Conservation (phyloP, 2,329 filamentous ascomycete genomes). For the Allantophomopsis lycopodina region DNA sequence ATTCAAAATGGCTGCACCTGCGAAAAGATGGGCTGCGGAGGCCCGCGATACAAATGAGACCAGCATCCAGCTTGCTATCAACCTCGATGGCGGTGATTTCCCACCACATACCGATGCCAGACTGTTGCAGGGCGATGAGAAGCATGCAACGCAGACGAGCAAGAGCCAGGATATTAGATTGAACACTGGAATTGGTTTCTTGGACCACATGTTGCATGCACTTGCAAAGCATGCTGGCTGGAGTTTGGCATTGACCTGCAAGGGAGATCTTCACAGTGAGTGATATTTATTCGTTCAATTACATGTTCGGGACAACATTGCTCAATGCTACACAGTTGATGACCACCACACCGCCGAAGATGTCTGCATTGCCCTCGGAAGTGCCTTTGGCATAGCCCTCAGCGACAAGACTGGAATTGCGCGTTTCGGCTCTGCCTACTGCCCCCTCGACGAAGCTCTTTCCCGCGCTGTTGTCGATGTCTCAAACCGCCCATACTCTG, state of each 20-base stretch:
- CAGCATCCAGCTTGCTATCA: constrained; percentile 85
- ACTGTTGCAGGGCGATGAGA: constrained; percentile 34
- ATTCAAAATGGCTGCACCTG: constrained; percentile 6
- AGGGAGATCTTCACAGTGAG: constrained; percentile 83
- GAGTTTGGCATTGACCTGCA: constrained; percentile 72
- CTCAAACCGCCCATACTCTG: constrained; percentile 77
- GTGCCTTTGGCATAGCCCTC: constrained; percentile 71
- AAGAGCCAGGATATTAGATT: constrained; percentile 76
- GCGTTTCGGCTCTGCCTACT: constrained; percentile 84
- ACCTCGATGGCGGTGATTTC: constrained; percentile 79
- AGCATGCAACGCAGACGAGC: constrained; percentile 74
- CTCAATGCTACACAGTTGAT: constrained; percentile 49
- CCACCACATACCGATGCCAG: constrained; percentile 47
- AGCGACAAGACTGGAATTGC: constrained; percentile 68
- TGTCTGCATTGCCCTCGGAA: constrained; percentile 79
- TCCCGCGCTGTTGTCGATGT: constrained; percentile 90
- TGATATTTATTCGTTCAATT: constrained; percentile 9
- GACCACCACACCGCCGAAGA: constrained; percentile 98
- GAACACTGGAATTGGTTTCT: constrained; percentile 89
- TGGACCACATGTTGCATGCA: constrained; percentile 98
- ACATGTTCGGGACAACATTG: not conserved
- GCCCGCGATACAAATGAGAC: constrained; percentile 95
- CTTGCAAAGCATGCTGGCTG: constrained; percentile 92
- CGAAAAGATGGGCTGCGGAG: constrained; percentile 56
- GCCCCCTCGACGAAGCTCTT: constrained; percentile 87